Evolutionary conservation across 495 filamentous ascomycete species (phyloP).

Genomic region (Xylaria scruposa): DNA sequence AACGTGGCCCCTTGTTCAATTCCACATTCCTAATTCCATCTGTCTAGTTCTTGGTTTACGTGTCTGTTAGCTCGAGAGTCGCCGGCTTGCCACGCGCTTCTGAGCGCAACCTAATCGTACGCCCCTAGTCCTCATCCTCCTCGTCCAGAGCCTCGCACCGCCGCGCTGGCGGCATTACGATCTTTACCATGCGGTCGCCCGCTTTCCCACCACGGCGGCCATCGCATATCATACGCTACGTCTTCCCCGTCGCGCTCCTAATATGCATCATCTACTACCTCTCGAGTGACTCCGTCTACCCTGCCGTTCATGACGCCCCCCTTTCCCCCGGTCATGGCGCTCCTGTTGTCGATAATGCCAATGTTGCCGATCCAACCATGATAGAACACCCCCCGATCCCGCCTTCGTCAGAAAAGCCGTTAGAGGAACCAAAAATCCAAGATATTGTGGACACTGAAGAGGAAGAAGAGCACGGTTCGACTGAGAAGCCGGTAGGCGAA

Average conservation of each 20-base stretch:
- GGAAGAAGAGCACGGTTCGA: not conserved
- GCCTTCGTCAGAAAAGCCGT: constrained; percentile 7
- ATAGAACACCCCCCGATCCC: constrained; percentile 19
- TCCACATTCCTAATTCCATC: not conserved
- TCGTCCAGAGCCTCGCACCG: constrained; percentile 7
- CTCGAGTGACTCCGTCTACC: constrained; percentile 25
- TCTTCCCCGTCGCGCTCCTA: constrained; percentile 42
- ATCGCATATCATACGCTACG: constrained; percentile 46
- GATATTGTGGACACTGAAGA: not conserved
- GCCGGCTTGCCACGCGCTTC: not conserved
- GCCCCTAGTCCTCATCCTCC: not conserved
- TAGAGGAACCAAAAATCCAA: not conserved
- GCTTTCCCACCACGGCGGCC: constrained; percentile 49
- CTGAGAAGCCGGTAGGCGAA: constrained; percentile 3
- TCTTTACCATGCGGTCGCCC: constrained; percentile 43
- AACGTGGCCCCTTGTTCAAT: constrained; percentile 5
- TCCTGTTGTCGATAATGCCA: constrained; percentile 17
- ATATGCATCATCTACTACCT: constrained; percentile 43
- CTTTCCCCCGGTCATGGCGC: constrained; percentile 26
- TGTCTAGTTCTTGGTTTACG: not conserved
- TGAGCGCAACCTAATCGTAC: constrained; percentile 3
- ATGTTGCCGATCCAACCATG: not conserved
- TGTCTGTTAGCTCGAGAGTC: not conserved
- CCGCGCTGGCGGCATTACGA: constrained; percentile 35
- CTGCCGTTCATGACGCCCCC: constrained; percentile 25